Conservation (phyloP, 495 filamentous ascomycete species). For the Talaromyces thailandensis region DNA sequence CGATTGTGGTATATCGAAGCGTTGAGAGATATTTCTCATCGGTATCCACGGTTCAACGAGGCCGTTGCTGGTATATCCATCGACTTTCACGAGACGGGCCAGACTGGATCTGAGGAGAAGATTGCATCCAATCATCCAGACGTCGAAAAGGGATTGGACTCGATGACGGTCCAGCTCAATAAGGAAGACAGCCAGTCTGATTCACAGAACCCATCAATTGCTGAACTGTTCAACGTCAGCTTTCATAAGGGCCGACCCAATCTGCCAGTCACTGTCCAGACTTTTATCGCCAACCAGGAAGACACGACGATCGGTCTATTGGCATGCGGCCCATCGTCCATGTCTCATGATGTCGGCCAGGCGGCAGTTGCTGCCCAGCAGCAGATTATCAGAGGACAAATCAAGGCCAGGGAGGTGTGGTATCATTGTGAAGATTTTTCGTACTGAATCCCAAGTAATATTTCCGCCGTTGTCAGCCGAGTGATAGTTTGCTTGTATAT, state of each 20-base stretch:
- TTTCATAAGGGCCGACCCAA: constrained; percentile 21
- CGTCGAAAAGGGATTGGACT: not conserved
- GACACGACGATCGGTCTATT: constrained; percentile 32
- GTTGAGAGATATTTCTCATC: constrained; percentile 11
- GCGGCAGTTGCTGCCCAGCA: constrained; percentile 38
- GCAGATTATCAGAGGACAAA: constrained; percentile 23
- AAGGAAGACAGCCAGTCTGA: not conserved
- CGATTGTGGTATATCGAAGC: constrained; percentile 17
- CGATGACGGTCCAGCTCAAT: not conserved
- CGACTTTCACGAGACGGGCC: constrained; percentile 2
- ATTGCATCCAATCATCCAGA: not conserved
- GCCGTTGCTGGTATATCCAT: constrained; percentile 10
- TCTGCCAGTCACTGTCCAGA: constrained; percentile 24
- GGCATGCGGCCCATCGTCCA: constrained; percentile 41
- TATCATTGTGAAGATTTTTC: constrained; percentile 45
- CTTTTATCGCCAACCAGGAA: constrained; percentile 10
- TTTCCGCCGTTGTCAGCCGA: not conserved
- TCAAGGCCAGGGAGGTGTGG: constrained; percentile 36
- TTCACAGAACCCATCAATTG: not conserved
- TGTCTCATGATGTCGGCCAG: constrained; percentile 41
- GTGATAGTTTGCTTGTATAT: not conserved
- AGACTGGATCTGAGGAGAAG: not conserved
- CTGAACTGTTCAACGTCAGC: not conserved
- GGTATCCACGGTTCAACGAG: not conserved
- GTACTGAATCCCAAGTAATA: constrained; percentile 12